Percentiles rank a stretch among this genome's conserved stretches.
phyloP scores from a whole-genome alignment of 176 grass and related monocot genomes.

The Canna indica region DNA sequence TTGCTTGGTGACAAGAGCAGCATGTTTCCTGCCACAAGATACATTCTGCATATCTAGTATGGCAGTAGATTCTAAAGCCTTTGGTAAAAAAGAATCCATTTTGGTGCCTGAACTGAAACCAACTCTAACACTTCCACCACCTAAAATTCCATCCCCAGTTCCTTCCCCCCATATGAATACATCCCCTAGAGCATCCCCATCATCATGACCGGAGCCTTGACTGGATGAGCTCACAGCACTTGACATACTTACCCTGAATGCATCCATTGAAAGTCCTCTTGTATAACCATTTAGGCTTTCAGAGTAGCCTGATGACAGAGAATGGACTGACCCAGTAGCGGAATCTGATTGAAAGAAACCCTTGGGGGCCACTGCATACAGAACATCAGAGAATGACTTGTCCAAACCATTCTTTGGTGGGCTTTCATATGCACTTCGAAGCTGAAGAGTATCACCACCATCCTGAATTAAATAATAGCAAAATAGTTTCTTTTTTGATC shows the following conservation, averaged over 20 bases:
- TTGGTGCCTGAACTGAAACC: slow-evolving; percentile 48
- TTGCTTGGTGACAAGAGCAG: slow-evolving; percentile 89
- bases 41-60: slow-evolving; percentile 96
- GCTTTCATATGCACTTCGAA: slow-evolving; percentile 69
- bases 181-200: slow-evolving; percentile 90
- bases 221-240: slow-evolving; percentile 97
- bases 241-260: slow-evolving; percentile 86
- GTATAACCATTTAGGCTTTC: slow-evolving; percentile 68
- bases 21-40: slow-evolving; percentile 88
- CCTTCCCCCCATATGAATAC: slow-evolving; percentile 99
- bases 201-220: slow-evolving; percentile 94
- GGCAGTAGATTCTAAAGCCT: slow-evolving; percentile 81
- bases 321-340: slow-evolving; percentile 61
- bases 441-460: slow-evolving; percentile 45
- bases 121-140: slow-evolving; percentile 63
- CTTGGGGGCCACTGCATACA: slow-evolving; percentile 67
- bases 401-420: slow-evolving; percentile 78
- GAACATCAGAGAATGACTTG: slow-evolving; percentile 79
- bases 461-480: slow-evolving; percentile 43
- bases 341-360: slow-evolving; percentile 77
- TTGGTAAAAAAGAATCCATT: slow-evolving; percentile 67
- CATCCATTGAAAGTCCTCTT: slow-evolving; percentile 63
- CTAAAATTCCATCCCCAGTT: slow-evolving; percentile 80
- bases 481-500: slow-evolving; percentile 13
- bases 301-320: slow-evolving; percentile 74